A percentile compares a stretch with the other conserved stretches of the same genome.
Evolutionary conservation across 2,329 filamentous ascomycete species (phyloP).

Genomic region (Didymella sp.): DNA sequence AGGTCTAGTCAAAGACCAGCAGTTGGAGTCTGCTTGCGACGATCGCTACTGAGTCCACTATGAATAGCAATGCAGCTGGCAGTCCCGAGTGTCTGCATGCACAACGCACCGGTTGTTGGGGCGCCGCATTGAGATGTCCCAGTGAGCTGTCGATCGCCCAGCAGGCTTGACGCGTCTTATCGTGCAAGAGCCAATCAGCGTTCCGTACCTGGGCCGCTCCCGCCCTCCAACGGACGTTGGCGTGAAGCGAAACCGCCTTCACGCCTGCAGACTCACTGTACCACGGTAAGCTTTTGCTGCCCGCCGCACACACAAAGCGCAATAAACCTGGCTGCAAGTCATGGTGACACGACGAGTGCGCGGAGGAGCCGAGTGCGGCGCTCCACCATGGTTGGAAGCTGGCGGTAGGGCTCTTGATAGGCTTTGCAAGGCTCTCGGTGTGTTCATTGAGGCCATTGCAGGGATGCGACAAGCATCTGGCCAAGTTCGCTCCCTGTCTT

Average conservation of each 20-base stretch:
- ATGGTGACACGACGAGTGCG: constrained; percentile 9
- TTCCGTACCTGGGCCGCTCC: constrained; percentile 8
- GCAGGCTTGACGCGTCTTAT: constrained; percentile 8
- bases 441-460: not conserved
- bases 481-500: constrained; percentile 13
- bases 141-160: constrained; percentile 2
- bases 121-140: constrained; percentile 5
- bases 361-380: constrained; percentile 1
- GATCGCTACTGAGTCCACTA: constrained; percentile 7
- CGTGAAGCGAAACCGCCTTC: constrained; percentile 2
- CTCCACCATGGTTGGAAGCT: constrained; percentile 5
- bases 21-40: not conserved
- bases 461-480: constrained; percentile 1
- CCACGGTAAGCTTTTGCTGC: constrained; percentile 2
- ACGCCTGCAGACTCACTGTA: constrained; percentile 8
- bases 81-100: constrained; percentile 5
- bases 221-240: constrained; percentile 1
- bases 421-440: constrained; percentile 10
- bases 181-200: constrained; percentile 5
- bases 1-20: not conserved
- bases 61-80: constrained; percentile 8
- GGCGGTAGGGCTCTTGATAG: constrained; percentile 6
- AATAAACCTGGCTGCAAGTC: constrained; percentile 5
- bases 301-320: not conserved
- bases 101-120: constrained; percentile 11